Percentiles rank a stretch among this genome's conserved stretches.
Conservation (phyloP, 352 stramenopile species). For the Pythium chondricola region DNA sequence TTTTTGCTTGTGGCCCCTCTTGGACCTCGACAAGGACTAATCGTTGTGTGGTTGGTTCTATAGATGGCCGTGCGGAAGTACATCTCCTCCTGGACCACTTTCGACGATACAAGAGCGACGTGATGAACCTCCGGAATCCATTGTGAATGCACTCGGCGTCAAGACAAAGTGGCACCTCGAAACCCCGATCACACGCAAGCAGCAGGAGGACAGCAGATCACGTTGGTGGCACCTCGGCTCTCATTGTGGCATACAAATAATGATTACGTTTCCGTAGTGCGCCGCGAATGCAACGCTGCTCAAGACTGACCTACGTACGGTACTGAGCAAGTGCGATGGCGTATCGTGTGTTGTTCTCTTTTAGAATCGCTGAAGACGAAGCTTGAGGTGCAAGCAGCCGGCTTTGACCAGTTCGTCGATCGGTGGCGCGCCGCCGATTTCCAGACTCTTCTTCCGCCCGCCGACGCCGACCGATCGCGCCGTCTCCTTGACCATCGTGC, state of each 20-base stretch:
- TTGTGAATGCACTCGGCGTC: constrained; percentile 32
- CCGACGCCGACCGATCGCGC: constrained; percentile 53
- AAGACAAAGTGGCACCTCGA: neutral
- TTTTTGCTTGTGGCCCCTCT: no score
- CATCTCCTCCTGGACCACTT: constrained; percentile 63
- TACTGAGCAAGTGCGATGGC: neutral
- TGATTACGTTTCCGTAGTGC: constrained; percentile 25
- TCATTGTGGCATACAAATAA: no score
- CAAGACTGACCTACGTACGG: no score
- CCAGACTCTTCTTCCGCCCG: constrained; percentile 39
- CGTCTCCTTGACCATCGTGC: constrained; percentile 74
- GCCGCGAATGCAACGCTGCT: neutral
- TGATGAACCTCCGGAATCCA: constrained; percentile 65
- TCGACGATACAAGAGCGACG: constrained; percentile 61
- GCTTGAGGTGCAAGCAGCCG: constrained; percentile 48
- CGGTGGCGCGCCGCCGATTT: constrained; percentile 14
- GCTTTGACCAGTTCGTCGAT: constrained; percentile 53
- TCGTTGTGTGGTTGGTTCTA: constrained; percentile 7
- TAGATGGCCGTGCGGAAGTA: constrained; percentile 59
- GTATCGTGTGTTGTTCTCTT: neutral
- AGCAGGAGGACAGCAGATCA: neutral
- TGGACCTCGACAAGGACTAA: no score
- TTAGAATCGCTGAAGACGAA: constrained; percentile 65
- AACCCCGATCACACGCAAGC: no score
- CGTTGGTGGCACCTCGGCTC: no score